phyloP scores from a whole-genome alignment of 164 flowering plant species.

The Berberis thunbergii region DNA sequence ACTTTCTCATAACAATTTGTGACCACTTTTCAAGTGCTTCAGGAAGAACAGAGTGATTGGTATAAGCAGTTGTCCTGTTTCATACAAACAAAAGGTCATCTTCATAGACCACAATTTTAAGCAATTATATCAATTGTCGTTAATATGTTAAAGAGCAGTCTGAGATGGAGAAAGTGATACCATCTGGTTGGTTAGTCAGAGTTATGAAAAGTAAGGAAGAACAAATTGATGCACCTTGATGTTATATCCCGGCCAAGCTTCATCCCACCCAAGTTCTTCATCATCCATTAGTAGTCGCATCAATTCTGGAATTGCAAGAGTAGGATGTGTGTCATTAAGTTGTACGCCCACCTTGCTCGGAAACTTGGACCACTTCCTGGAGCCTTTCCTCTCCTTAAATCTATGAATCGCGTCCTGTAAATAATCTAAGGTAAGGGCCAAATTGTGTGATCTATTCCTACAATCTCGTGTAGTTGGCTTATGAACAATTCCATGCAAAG shows the following conservation, averaged over 20 bases:
- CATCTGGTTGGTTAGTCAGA: not conserved
- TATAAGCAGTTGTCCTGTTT: conserved; percentile 89
- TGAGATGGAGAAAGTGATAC: not conserved
- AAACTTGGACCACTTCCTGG: conserved; percentile 74
- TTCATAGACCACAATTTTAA: not conserved
- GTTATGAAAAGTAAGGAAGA: not conserved
- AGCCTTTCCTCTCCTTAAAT: conserved; percentile 76
- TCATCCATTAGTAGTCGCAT: conserved; percentile 92
- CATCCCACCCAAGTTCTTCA: conserved; percentile 98
- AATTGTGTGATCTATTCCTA: not conserved
- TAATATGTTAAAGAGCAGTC: not conserved
- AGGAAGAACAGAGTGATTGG: conserved; percentile 98
- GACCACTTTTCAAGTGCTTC: conserved; percentile 99
- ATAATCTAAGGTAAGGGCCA: conserved; percentile 6
- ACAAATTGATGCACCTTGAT: conserved; percentile 33
- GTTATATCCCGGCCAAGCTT: conserved; percentile 83
- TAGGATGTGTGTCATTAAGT: conserved; percentile 97
- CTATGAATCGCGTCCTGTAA: conserved; percentile 79
- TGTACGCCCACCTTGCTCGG: conserved; percentile 90
- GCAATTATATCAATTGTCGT: not conserved
- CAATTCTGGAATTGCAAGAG: conserved; percentile 93
- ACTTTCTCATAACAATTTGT: conserved; percentile 85
- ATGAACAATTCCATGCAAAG: too few species aligned
- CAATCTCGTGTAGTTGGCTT: too few species aligned
- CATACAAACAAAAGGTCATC: conserved; percentile 1